Percentiles rank a stretch among this genome's conserved stretches.
Evolutionary conservation across 306 rosid species (phyloP).

Genomic region (Prosopis cineraria): DNA sequence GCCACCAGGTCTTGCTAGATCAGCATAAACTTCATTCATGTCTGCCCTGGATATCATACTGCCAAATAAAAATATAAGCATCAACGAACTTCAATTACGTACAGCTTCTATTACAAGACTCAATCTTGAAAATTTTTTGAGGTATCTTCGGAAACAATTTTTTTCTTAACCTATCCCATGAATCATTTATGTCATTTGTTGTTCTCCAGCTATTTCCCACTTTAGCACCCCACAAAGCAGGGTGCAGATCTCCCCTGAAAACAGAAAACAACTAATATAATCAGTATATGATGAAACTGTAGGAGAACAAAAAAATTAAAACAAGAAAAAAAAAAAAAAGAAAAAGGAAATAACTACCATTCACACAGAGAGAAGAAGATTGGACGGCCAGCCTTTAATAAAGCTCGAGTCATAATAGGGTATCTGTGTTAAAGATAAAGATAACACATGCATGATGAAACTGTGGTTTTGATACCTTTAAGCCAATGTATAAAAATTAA

Average conservation of each 20-base stretch:
- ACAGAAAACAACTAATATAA: not conserved
- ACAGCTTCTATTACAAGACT: not conserved
- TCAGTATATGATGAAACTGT: not conserved
- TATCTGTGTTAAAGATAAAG: conserved; percentile 51
- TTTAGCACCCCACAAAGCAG: conserved; percentile 85
- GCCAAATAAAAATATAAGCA: conserved; percentile 30
- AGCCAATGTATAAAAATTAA: not conserved
- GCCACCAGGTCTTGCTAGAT: conserved; percentile 85
- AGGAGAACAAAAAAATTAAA: too few relatives aligned
- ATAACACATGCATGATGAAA: not conserved
- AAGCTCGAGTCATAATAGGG: conserved; percentile 88
- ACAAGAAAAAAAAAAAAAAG: too few relatives aligned
- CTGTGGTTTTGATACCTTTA: not conserved
- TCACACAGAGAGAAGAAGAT: conserved; percentile 92
- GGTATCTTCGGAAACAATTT: too few relatives aligned
- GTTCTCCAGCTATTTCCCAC: conserved; percentile 99
- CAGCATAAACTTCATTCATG: conserved; percentile 79
- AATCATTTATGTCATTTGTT: conserved; percentile 73
- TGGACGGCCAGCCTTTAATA: conserved; percentile 81
- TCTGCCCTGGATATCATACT: conserved; percentile 90
- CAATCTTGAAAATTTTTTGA: too few relatives aligned
- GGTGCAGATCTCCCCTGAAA: conserved; percentile 93
- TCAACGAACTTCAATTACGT: not conserved
- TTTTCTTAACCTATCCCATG: conserved; percentile 97
- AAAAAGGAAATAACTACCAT: conserved; percentile 54